Conservation (phyloP, 1,284 basidiomycete genomes). For the Coriolopsis trogii region DNA sequence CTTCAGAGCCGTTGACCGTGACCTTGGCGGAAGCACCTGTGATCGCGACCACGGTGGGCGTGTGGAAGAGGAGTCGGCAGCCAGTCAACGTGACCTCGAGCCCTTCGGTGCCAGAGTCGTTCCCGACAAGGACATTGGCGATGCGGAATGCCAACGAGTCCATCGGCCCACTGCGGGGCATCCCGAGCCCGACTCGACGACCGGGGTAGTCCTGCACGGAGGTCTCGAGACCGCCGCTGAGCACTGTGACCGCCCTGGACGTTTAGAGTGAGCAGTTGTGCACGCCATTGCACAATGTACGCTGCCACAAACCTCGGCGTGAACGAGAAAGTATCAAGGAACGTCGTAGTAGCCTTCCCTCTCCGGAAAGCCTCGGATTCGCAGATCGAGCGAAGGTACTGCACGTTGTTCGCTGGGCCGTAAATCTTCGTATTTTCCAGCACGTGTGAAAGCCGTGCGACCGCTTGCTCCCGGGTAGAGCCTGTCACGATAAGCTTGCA, state of each 20-base stretch:
- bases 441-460: conserved; percentile 40
- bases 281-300: not conserved
- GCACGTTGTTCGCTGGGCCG: conserved; percentile 59
- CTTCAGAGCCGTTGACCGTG: conserved; percentile 43
- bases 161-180: conserved; percentile 72
- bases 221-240: conserved; percentile 60
- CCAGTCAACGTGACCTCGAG: conserved; percentile 51
- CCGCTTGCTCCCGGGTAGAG: conserved; percentile 43
- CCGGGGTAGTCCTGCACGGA: conserved; percentile 71
- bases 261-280: conserved; percentile 5
- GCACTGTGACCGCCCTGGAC: conserved; percentile 54
- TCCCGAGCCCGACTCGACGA: conserved; percentile 57
- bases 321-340: conserved; percentile 52
- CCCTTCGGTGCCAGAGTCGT: conserved; percentile 53
- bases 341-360: conserved; percentile 58
- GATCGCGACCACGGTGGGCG: conserved; percentile 53
- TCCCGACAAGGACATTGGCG: conserved; percentile 67
- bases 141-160: conserved; percentile 61
- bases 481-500: conserved; percentile 56
- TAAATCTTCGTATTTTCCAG: conserved; percentile 43
- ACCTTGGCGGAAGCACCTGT: conserved; percentile 55
- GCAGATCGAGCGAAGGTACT: conserved; percentile 53
- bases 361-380: conserved; percentile 42
- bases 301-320: conserved; percentile 40
- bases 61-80: conserved; percentile 46